Evolutionary conservation across 495 filamentous ascomycete genomes (phyloP).

Genomic region (Penicillium robsamsonii): DNA sequence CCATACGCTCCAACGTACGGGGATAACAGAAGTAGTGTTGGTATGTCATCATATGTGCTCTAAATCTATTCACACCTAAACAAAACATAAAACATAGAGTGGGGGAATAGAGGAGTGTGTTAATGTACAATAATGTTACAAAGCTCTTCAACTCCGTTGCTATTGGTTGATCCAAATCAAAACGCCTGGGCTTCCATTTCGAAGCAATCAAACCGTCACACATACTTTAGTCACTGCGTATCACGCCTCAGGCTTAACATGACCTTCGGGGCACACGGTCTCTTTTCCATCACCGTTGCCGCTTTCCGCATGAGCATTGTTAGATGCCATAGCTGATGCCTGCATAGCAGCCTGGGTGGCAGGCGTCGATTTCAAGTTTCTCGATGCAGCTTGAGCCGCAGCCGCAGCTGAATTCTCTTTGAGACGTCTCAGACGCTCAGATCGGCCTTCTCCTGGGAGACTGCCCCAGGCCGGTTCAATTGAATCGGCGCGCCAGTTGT

Average conservation of each 20-base stretch:
- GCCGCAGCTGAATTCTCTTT: constrained; percentile 36
- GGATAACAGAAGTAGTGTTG: not conserved
- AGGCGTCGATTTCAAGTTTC: constrained; percentile 6
- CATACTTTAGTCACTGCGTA: not conserved
- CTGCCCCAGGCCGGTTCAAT: constrained; percentile 47
- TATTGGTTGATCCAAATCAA: constrained; percentile 8
- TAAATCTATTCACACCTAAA: constrained; percentile 9
- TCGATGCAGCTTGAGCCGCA: constrained; percentile 22
- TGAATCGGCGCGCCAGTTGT: constrained; percentile 48
- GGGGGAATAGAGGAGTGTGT: constrained; percentile 19
- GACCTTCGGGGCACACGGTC: not conserved
- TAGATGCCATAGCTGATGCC: constrained; percentile 7
- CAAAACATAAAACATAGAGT: constrained; percentile 14
- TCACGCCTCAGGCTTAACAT: constrained; percentile 1
- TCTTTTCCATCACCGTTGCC: constrained; percentile 3
- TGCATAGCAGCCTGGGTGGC: constrained; percentile 17
- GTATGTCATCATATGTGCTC: constrained; percentile 7
- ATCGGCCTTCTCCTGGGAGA: constrained; percentile 45
- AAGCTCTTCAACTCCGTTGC: constrained; percentile 7
- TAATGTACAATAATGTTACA: constrained; percentile 21
- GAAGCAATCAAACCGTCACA: not conserved
- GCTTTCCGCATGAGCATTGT: constrained; percentile 9
- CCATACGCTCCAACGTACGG: too few relatives aligned
- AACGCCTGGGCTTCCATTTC: constrained; percentile 14
- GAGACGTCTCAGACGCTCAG: constrained; percentile 43